These are phyloP conservation scores for Mycena capillaripes DNA, from an alignment of 768 basidiomycete genomes.

Conservation along the genomic window DNA sequence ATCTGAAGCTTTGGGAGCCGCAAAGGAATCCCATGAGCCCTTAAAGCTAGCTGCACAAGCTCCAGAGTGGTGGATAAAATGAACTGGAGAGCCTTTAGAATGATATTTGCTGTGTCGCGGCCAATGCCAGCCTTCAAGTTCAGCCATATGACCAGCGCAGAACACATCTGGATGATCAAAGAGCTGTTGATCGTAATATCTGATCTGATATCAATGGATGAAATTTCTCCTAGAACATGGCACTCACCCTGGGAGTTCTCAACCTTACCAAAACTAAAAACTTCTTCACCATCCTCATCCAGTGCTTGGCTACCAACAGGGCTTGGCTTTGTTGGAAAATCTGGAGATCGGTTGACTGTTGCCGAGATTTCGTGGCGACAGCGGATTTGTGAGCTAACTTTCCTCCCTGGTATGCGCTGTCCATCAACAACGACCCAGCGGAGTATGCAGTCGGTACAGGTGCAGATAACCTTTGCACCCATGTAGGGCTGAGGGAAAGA, in stretches of 20 bases:
- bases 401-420: not conserved
- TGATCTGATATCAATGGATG: not conserved
- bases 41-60: slow-evolving; percentile 13
- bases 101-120: slow-evolving; percentile 22
- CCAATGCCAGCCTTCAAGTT: slow-evolving; percentile 29
- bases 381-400: slow-evolving; percentile 1
- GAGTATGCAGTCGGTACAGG: slow-evolving; percentile 9
- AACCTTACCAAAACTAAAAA: slow-evolving; percentile 2
- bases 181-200: not conserved
- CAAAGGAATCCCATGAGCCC: slow-evolving; percentile 20
- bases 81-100: slow-evolving; percentile 28
- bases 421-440: not conserved
- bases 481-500: too few relatives aligned
- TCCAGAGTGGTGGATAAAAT: slow-evolving; percentile 16
- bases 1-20: slow-evolving; percentile 19
- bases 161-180: slow-evolving; percentile 22
- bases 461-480: slow-evolving; percentile 15
- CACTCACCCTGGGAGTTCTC: not conserved
- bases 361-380: slow-evolving; percentile 3
- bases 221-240: not conserved
- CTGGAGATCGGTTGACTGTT: slow-evolving; percentile 1
- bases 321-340: not conserved
- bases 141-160: slow-evolving; percentile 27
- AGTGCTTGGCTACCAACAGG: not conserved
- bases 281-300: too few relatives aligned